phyloP scores from a whole-genome alignment of 225 moss, liverwort and hornwort species.

The Rhytidiadelphus loreus region DNA sequence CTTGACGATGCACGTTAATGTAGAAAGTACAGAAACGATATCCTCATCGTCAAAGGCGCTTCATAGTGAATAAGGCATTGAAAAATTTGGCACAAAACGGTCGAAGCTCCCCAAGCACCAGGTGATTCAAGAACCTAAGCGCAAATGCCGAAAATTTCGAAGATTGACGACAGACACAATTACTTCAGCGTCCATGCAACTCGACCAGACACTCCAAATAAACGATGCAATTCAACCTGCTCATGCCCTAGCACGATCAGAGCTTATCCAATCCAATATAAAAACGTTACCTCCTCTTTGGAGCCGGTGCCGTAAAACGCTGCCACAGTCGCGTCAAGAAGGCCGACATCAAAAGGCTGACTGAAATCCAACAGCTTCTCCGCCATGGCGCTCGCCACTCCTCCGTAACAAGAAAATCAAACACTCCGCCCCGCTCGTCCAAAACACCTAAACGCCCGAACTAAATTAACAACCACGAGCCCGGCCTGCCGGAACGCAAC shows the following conservation, averaged over 20 bases:
- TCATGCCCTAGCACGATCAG: neutral
- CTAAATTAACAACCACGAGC: neutral
- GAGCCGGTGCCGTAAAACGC: constrained; percentile 98
- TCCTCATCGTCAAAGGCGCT: neutral
- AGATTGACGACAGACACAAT: neutral
- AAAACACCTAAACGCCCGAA: neutral
- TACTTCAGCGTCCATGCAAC: neutral
- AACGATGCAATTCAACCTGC: neutral
- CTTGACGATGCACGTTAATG: neutral
- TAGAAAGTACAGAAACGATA: neutral
- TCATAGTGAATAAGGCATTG: neutral
- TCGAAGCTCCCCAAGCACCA: neutral
- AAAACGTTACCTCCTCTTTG: constrained; percentile 69
- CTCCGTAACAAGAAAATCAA: neutral
- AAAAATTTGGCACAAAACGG: neutral
- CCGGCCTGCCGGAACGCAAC: neutral
- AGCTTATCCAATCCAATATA: neutral
- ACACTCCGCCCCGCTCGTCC: neutral
- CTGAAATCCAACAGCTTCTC: constrained; percentile 98
- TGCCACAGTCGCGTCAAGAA: constrained; percentile 92
- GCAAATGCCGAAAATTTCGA: neutral
- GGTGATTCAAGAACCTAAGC: neutral
- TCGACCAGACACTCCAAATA: neutral
- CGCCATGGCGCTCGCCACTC: constrained; percentile 49
- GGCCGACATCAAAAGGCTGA: constrained; percentile 87